phyloP scores from a whole-genome alignment of 257 asterid species.

The Solanum rostratum region DNA sequence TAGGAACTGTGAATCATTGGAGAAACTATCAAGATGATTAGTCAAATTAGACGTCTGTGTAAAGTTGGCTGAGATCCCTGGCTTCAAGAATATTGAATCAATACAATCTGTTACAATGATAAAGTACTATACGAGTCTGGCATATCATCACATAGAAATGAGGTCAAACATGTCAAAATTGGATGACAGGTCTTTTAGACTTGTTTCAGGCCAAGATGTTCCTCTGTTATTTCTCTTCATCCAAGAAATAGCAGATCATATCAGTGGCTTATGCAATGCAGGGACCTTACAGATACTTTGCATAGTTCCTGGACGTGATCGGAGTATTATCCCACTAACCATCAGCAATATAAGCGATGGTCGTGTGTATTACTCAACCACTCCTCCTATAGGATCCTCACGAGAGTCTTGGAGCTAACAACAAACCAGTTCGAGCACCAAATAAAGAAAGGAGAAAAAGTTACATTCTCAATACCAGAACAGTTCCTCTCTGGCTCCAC shows the following conservation, averaged over 20 bases:
- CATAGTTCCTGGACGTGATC: not conserved
- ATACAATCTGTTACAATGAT: not conserved
- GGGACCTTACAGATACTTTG: not conserved
- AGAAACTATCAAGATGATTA: not conserved
- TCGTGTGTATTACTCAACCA: not conserved
- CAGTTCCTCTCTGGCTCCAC: not conserved
- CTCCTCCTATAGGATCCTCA: not conserved
- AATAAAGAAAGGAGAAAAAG: not conserved
- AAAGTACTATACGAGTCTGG: not conserved
- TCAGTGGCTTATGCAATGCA: not conserved
- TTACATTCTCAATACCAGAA: not conserved
- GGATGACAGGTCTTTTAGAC: not conserved
- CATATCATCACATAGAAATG: not conserved
- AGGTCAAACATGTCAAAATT: not conserved
- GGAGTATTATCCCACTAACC: not conserved
- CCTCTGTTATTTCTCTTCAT: not conserved
- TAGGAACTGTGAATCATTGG: not conserved
- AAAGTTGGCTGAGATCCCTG: not conserved
- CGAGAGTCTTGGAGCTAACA: not conserved
- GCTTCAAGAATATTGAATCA: not conserved
- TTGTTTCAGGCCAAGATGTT: not conserved
- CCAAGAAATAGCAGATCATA: not conserved
- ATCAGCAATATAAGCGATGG: not conserved
- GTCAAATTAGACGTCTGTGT: not conserved
- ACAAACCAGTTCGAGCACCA: not conserved